These are phyloP conservation scores for Capronia coronata DNA, from an alignment of 2,329 filamentous ascomycete genomes.

Conservation along the genomic window DNA sequence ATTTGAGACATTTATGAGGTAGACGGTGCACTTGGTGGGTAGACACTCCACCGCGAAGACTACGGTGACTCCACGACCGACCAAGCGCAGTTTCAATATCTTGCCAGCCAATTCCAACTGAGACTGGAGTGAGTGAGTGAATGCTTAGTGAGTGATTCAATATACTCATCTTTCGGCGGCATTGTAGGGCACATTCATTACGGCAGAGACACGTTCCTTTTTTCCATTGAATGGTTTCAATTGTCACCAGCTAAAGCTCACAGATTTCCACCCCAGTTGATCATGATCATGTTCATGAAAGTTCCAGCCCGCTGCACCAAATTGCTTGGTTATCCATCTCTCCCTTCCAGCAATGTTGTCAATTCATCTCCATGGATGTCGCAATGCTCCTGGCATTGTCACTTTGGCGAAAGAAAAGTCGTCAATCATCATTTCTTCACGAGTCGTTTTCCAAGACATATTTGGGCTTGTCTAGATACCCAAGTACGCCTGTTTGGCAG, in stretches of 20 bases:
- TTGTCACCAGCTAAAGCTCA: background rate
- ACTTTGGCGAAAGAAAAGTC: constrained; percentile 4
- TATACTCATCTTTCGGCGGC: no score
- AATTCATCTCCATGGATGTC: background rate
- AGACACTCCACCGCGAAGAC: no score
- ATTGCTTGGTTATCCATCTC: background rate
- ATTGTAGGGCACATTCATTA: no score
- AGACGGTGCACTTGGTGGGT: no score
- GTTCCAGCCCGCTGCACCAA: background rate
- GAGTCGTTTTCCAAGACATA: constrained; percentile 22
- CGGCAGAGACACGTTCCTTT: background rate
- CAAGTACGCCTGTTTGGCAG: constrained; percentile 15
- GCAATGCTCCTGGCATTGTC: constrained; percentile 2
- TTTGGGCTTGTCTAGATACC: constrained; percentile 17
- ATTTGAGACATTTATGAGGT: no score
- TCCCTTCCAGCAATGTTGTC: background rate
- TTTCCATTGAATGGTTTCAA: background rate
- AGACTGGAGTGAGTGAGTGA: no score
- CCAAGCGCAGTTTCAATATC: no score
- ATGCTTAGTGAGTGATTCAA: no score
- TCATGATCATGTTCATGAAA: constrained; percentile 1
- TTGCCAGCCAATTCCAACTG: no score
- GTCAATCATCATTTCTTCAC: constrained; percentile 1
- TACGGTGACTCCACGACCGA: no score
- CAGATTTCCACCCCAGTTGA: background rate